phyloP scores from a whole-genome alignment of 305 asterid species.

The Fraxinus velutina region DNA sequence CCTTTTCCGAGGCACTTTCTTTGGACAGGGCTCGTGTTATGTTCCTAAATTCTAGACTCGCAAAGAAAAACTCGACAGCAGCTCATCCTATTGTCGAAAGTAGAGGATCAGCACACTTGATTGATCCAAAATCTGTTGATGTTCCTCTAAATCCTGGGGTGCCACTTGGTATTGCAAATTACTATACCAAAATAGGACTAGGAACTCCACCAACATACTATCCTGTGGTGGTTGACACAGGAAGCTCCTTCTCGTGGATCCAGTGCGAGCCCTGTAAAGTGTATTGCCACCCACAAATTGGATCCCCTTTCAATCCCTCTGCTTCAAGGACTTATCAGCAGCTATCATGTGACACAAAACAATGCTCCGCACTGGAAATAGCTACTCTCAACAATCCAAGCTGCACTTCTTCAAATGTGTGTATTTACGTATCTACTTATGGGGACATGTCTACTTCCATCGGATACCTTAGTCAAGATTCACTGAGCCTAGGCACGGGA shows the following conservation, averaged over 20 bases:
- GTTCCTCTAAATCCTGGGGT: slow-evolving; percentile 44
- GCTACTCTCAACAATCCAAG: slow-evolving; percentile 46
- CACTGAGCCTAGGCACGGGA: slow-evolving; percentile 35
- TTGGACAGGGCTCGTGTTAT: slow-evolving; percentile 37
- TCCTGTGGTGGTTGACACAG: slow-evolving; percentile 50
- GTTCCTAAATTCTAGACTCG: slow-evolving; percentile 36
- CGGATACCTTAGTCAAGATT: slow-evolving; percentile 44
- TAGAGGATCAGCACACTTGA: slow-evolving; percentile 2
- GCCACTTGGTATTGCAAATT: slow-evolving; percentile 37
- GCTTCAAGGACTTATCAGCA: slow-evolving; percentile 36
- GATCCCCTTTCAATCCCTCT: slow-evolving; percentile 38
- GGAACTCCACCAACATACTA: slow-evolving; percentile 51
- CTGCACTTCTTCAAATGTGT: slow-evolving; percentile 36
- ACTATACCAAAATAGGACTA: slow-evolving; percentile 48
- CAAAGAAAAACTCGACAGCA: slow-evolving; percentile 25
- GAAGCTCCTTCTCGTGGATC: slow-evolving; percentile 58
- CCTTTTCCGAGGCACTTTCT: slow-evolving; percentile 30
- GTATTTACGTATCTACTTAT: slow-evolving; percentile 42
- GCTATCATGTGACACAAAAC: slow-evolving; percentile 34
- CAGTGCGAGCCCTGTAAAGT: slow-evolving; percentile 49
- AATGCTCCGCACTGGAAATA: slow-evolving; percentile 36
- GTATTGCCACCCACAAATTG: slow-evolving; percentile 45
- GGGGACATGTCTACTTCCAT: slow-evolving; percentile 45
- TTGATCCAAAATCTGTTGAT: slow-evolving; percentile 20
- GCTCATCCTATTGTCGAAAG: too few species aligned